These are phyloP conservation scores for Salvia splendens DNA, from an alignment of 257 asterid genomes.

Conservation along the genomic window DNA sequence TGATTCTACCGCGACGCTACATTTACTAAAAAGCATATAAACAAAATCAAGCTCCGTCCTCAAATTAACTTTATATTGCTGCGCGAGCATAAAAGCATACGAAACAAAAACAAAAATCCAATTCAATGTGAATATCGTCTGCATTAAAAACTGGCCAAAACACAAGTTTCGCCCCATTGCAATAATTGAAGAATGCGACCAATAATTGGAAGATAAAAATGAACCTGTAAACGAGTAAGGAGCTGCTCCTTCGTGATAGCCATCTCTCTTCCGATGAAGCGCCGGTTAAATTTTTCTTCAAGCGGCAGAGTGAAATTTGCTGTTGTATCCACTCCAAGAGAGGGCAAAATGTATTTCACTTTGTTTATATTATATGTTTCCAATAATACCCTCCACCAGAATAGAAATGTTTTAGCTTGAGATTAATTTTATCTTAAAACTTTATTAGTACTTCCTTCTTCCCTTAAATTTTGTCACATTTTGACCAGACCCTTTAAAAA, in stretches of 20 bases:
- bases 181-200: background rate
- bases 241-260: slow-evolving; percentile 64
- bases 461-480: no score
- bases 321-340: background rate
- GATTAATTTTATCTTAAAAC: no score
- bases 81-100: slow-evolving; percentile 3
- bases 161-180: slow-evolving; percentile 14
- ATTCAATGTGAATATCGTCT: background rate
- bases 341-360: background rate
- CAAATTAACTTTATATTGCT: background rate
- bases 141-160: slow-evolving; percentile 11
- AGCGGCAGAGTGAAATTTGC: slow-evolving; percentile 27
- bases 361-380: background rate
- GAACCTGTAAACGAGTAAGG: slow-evolving; percentile 65
- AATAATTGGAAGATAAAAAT: background rate
- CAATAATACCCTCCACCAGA: no score
- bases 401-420: no score
- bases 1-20: background rate
- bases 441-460: no score
- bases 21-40: background rate
- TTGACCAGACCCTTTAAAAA: no score
- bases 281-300: slow-evolving; percentile 25
- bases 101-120: background rate
- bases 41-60: background rate
- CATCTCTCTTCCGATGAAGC: slow-evolving; percentile 44